Conservation (phyloP, 2,329 filamentous ascomycete genomes). For the Colletotrichum aenigma region DNA sequence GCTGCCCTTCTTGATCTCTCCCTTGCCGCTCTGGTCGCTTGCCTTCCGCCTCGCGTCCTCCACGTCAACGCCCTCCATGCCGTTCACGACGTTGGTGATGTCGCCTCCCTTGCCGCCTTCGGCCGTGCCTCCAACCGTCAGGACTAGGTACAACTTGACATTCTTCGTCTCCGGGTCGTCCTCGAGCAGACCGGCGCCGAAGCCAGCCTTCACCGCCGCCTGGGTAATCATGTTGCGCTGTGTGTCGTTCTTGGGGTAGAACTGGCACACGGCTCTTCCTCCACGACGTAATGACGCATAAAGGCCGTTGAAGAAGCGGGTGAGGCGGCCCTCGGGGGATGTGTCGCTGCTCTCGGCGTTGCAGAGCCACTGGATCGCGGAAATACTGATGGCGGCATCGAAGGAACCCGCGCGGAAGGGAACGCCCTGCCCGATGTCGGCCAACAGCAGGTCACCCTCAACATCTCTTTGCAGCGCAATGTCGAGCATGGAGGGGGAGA, state of each 20-base stretch:
- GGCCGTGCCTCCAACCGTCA: conserved; percentile 77
- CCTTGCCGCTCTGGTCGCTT: conserved; percentile 47
- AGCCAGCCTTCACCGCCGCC: conserved; percentile 91
- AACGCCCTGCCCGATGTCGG: conserved; percentile 93
- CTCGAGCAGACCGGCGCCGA: conserved; percentile 92
- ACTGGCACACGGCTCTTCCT: conserved; percentile 92
- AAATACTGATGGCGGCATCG: conserved; percentile 94
- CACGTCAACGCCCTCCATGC: conserved; percentile 88
- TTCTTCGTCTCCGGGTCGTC: conserved; percentile 98
- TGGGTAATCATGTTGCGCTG: conserved; percentile 92
- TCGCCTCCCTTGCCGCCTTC: conserved; percentile 66
- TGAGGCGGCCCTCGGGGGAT: conserved; percentile 76
- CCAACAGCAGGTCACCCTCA: conserved; percentile 90
- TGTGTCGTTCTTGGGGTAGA: conserved; percentile 94
- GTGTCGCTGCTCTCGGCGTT: conserved; percentile 92
- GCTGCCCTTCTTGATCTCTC: conserved; percentile 76
- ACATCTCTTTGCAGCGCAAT: conserved; percentile 90
- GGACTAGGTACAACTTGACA: conserved; percentile 91
- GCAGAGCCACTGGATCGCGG: conserved; percentile 97
- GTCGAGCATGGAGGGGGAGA: conserved; percentile 95
- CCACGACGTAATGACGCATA: conserved; percentile 85
- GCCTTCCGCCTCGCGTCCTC: conserved; percentile 68
- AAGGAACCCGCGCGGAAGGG: conserved; percentile 93
- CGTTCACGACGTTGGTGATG: conserved; percentile 88
- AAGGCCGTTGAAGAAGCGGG: conserved; percentile 89